Conservation (phyloP, 2,329 filamentous ascomycete genomes). For the Ambrosiella cleistominuta region DNA sequence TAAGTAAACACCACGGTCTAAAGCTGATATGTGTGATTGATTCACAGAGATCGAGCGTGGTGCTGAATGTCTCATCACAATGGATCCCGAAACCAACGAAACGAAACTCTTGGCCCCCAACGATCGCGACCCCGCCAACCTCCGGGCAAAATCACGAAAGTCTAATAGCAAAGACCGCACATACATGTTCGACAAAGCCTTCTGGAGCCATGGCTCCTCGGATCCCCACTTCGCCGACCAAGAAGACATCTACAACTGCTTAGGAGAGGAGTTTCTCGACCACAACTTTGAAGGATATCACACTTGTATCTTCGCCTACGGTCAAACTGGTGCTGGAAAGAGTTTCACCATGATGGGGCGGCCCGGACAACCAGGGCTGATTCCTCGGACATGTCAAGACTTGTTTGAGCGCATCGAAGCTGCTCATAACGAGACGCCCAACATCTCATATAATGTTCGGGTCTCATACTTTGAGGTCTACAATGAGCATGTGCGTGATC, state of each 20-base stretch:
- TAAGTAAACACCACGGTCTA: neutral
- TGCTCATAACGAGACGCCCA: conserved; percentile 58
- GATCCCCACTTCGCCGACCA: conserved; percentile 83
- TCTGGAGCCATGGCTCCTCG: conserved; percentile 75
- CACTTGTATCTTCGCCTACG: conserved; percentile 97
- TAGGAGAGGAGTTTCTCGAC: conserved; percentile 93
- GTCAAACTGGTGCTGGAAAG: conserved; percentile 93
- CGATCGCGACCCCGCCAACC: conserved; percentile 33
- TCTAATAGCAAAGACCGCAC: conserved; percentile 71
- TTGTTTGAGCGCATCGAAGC: conserved; percentile 84
- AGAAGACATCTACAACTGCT: conserved; percentile 80
- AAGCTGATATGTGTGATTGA: neutral
- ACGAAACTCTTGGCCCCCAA: conserved; percentile 63
- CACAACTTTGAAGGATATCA: conserved; percentile 99
- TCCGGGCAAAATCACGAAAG: conserved; percentile 41
- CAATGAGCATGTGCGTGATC: conserved; percentile 93
- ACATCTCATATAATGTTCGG: conserved; percentile 90
- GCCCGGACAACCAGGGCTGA: conserved; percentile 70
- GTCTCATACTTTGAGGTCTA: conserved; percentile 99
- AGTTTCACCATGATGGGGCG: conserved; percentile 97
- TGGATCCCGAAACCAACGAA: conserved; percentile 74
- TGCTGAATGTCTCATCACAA: conserved; percentile 71
- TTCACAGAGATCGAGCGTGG: conserved; percentile 58
- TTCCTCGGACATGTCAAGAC: conserved; percentile 88
- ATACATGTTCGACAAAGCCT: conserved; percentile 95